phyloP scores from a whole-genome alignment of 768 basidiomycete genomes.

The Macrocybe gigantea region DNA sequence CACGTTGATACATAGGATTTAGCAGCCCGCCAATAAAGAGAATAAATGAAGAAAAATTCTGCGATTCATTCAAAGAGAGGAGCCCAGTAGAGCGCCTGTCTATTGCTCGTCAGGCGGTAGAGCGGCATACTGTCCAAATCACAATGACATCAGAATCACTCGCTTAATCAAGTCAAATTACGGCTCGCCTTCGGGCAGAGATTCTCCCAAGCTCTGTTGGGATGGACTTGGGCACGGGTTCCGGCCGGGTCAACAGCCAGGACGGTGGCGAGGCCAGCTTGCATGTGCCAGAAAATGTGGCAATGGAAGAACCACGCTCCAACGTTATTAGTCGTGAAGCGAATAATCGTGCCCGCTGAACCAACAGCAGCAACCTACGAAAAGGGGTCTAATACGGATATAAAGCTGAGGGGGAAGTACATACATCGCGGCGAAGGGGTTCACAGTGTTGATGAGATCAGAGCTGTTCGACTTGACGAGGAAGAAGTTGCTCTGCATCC shows the following conservation, averaged over 20 bases:
- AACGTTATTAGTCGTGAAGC: constrained; percentile 35
- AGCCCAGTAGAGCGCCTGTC: too few relatives aligned
- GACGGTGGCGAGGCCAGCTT: constrained; percentile 12
- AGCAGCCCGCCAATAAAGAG: too few relatives aligned
- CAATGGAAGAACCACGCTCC: constrained; percentile 18
- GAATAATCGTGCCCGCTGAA: constrained; percentile 28
- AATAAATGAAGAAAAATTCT: too few relatives aligned
- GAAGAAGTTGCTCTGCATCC: constrained; percentile 25
- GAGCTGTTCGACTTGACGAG: constrained; percentile 29
- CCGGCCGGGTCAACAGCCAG: constrained; percentile 2
- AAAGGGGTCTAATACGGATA: constrained; percentile 34
- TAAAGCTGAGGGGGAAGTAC: neutral
- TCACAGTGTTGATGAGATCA: constrained; percentile 26
- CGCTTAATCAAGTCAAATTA: too few relatives aligned
- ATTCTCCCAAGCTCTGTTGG: too few relatives aligned
- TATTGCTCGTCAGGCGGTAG: too few relatives aligned
- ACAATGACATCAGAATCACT: too few relatives aligned
- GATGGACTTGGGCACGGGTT: too few relatives aligned
- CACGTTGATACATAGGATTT: too few relatives aligned
- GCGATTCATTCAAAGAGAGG: neutral
- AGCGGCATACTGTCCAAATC: too few relatives aligned
- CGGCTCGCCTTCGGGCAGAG: too few relatives aligned
- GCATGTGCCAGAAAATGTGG: constrained; percentile 12
- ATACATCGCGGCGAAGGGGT: constrained; percentile 26
- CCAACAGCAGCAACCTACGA: constrained; percentile 32